Percentiles rank a stretch among this genome's conserved stretches.
Conservation (phyloP, 2,329 filamentous ascomycete species). For the Neopestalotiopsis clavispora region DNA sequence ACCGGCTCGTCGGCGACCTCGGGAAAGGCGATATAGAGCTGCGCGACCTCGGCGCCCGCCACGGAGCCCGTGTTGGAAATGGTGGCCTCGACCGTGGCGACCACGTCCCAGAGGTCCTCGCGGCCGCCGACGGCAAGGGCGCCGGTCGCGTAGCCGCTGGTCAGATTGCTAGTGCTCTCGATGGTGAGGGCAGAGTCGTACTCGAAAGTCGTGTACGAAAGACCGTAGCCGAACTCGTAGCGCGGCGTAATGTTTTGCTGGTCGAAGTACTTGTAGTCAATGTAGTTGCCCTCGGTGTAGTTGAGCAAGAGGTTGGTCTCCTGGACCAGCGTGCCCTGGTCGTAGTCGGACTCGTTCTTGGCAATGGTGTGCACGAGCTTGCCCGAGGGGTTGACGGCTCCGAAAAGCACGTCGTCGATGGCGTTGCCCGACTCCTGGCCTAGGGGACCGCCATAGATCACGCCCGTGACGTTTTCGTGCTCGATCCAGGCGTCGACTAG, state of each 20-base stretch:
- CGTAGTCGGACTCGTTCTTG: slow-evolving; percentile 53
- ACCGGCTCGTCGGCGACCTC: slow-evolving; percentile 43
- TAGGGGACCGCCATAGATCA: slow-evolving; percentile 63
- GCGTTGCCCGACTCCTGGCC: slow-evolving; percentile 66
- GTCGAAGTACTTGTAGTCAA: slow-evolving; percentile 63
- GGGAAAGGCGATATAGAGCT: slow-evolving; percentile 60
- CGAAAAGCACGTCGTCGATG: slow-evolving; percentile 66
- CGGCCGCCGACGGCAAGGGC: slow-evolving; percentile 47
- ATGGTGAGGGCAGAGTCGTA: slow-evolving; percentile 37
- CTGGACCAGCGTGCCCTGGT: slow-evolving; percentile 28
- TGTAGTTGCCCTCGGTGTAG: slow-evolving; percentile 34
- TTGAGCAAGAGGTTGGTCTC: slow-evolving; percentile 30
- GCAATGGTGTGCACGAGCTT: slow-evolving; percentile 64
- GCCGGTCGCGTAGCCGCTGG: slow-evolving; percentile 34
- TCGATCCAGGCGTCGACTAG: slow-evolving; percentile 60
- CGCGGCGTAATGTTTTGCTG: slow-evolving; percentile 52
- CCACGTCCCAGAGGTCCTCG: slow-evolving; percentile 49
- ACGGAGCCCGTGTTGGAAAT: slow-evolving; percentile 69
- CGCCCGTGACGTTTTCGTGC: slow-evolving; percentile 64
- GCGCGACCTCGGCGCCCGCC: slow-evolving; percentile 68
- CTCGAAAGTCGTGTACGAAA: slow-evolving; percentile 36
- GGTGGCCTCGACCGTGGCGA: slow-evolving; percentile 58
- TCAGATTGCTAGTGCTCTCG: background rate
- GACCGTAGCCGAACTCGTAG: slow-evolving; percentile 58
- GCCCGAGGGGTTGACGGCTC: slow-evolving; percentile 61